Evolutionary conservation across 169 alveolate genomes (phyloP), one percentile per base, ranked within the genome.

Genomic region (Cryptosporidium canis): DNA sequence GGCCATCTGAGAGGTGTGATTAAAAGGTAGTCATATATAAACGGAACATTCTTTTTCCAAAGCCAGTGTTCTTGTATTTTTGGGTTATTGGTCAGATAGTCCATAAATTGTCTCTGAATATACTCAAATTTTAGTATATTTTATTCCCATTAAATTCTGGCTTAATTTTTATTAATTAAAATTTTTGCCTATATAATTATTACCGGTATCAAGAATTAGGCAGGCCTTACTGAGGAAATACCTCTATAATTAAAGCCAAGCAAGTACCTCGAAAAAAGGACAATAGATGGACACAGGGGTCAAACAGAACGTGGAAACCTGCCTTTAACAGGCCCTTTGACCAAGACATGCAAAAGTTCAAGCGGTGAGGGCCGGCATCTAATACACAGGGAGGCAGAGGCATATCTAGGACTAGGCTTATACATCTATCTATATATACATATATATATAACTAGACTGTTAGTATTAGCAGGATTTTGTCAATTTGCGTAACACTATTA

Each of bases 1-100:
- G 87, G 87, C 87, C 87, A 77, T 48, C 66, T 77, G 14, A 77
- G 66, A 4, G 87, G 87, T 12, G 87, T 77, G n/a, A 77, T 77
- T 8, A 77, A 58, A 11, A 77, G 44, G 27, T 58, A 77, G 35
- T 77, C 87, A 58, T 77, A 77, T n/a, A 77, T 27, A 77, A 77
- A 77, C 7, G 87, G 87, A 5, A 77, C 72, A 77, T 61, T 58
- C 27, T 77, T 77, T 48, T 48, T 77, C 87, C 87, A 77, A 41
- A 77, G 72, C 87, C 87, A 77, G 27, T 77, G 68, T 58, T 77
- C 87, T 27, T 77, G 63, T 18, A 77, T 77, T 31, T 58, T 77
- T 27, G 87, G 87, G 27, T 77, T 16, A 43, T 77, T 31, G 43
- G 33, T 77, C 29, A 58, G 35, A 39, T 21, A 39, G 7, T 48